Evolutionary conservation across 495 filamentous ascomycete genomes (phyloP).

Genomic region (Penicillium taxi): DNA sequence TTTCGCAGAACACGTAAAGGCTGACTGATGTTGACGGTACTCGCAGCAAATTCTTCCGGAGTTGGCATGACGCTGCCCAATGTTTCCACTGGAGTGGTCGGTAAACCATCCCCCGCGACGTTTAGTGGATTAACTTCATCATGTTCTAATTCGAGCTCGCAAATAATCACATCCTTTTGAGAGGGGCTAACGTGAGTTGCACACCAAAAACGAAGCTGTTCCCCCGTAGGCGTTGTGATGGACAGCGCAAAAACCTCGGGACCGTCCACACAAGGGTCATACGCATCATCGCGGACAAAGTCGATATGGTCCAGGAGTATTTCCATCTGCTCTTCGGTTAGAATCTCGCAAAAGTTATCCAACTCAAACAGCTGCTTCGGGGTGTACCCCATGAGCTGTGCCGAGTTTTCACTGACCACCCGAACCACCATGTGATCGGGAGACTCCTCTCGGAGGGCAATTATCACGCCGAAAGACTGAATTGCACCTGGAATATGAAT

Average conservation of each 20-base stretch:
- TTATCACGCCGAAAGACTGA: constrained; percentile 71
- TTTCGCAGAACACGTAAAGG: constrained; percentile 74
- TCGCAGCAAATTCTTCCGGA: constrained; percentile 58
- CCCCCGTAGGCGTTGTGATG: constrained; percentile 46
- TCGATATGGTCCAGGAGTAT: constrained; percentile 79
- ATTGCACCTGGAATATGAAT: constrained; percentile 90
- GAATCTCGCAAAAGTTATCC: constrained; percentile 67
- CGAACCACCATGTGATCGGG: constrained; percentile 64
- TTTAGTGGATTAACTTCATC: constrained; percentile 64
- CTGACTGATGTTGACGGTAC: constrained; percentile 61
- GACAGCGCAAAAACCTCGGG: constrained; percentile 82
- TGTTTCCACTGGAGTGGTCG: constrained; percentile 63
- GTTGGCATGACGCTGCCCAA: constrained; percentile 61
- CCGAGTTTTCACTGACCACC: constrained; percentile 81
- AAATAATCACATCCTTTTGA: constrained; percentile 67
- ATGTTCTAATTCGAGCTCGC: constrained; percentile 88
- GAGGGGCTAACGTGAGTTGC: constrained; percentile 66
- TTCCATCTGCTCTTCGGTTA: constrained; percentile 75
- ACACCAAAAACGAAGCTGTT: constrained; percentile 71
- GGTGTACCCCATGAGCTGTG: constrained; percentile 66
- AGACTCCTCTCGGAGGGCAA: constrained; percentile 66
- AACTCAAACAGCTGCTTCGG: constrained; percentile 71
- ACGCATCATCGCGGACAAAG: constrained; percentile 69
- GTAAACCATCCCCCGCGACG: constrained; percentile 46
- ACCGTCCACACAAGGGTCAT: constrained; percentile 61